Evolutionary conservation across 1,284 basidiomycete species (phyloP), one percentile per base, ranked within the genome.

Genomic region (Ganoderma resinaceum): DNA sequence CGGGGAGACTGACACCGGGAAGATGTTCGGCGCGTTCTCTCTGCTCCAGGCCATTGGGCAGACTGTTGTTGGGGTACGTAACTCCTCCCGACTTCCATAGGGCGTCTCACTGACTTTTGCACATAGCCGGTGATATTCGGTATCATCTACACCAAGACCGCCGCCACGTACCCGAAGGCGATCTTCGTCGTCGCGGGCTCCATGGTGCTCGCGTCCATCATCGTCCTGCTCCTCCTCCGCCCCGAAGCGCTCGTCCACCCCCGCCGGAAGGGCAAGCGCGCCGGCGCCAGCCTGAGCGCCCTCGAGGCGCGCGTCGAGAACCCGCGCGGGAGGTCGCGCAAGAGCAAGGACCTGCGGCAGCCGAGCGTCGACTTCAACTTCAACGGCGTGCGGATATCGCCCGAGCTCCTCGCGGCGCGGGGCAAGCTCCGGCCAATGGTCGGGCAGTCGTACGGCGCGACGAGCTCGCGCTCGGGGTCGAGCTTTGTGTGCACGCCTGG

Each of bases 51-150:
- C 91, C 0, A 78, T 87, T 3, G 89, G 89, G 20, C 86, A 89
- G 77, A 88, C 87, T 81, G 91, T 94, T 68, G 75, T 93, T 57
- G 90, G 89, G 62, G 91, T 92, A 75, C 74, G 89, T 83, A 5
- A 60, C 60, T 40, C 63, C 23, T 35, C 43, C 67, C 49, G n/a
- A n/a, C n/a, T n/a, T n/a, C n/a, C n/a, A n/a, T n/a, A n/a, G n/a
- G n/a, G 29, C 63, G 52, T 63, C 64, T 35, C 26, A 26, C 62
- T 53, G 26, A 40, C 35, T 52, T 26, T 52, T 11, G 1, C 9
- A 9, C 33, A 11, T 71, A 92, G 89, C 92, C 92, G 0, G 78
- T 93, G 75, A 65, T 93, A 12, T 94, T 94, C 74, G 91, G 89
- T 9, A 61, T 90, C 65, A 80, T 93, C 49, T 94, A 91, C 80